Conservation (phyloP, 2,329 filamentous ascomycete genomes). For the Penicillium freii region DNA sequence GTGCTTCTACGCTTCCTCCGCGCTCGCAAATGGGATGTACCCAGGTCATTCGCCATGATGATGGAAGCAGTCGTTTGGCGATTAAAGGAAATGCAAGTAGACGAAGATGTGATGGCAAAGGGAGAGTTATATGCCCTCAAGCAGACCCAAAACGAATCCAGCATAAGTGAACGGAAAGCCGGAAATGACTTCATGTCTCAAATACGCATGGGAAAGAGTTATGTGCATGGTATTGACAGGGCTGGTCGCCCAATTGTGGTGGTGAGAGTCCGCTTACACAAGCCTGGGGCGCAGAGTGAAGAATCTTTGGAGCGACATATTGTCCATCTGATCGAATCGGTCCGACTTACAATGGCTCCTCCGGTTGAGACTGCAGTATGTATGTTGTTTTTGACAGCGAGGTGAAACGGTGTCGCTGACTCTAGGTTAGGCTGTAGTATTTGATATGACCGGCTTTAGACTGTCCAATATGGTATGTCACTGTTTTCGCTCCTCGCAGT, state of each 20-base stretch:
- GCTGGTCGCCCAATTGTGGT: slow-evolving; percentile 79
- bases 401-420: background rate
- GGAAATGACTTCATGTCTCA: slow-evolving; percentile 76
- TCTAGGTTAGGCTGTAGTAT: slow-evolving; percentile 69
- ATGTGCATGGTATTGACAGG: slow-evolving; percentile 80
- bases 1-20: slow-evolving; percentile 76
- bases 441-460: slow-evolving; percentile 92
- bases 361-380: slow-evolving; percentile 83
- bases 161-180: slow-evolving; percentile 61
- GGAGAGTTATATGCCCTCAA: slow-evolving; percentile 66
- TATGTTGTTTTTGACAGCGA: slow-evolving; percentile 32
- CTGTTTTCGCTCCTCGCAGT: background rate
- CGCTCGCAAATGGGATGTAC: slow-evolving; percentile 88
- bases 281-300: slow-evolving; percentile 79
- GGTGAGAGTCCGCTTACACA: slow-evolving; percentile 77
- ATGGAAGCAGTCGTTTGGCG: slow-evolving; percentile 90
- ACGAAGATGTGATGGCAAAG: slow-evolving; percentile 75
- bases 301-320: slow-evolving; percentile 81
- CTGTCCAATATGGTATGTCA: slow-evolving; percentile 83
- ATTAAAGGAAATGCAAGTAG: slow-evolving; percentile 74
- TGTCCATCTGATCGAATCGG: slow-evolving; percentile 88
- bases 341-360: slow-evolving; percentile 71
- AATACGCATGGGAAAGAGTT: slow-evolving; percentile 85
- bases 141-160: slow-evolving; percentile 53
- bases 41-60: slow-evolving; percentile 87